These are phyloP conservation scores for Mycosphaerelloides madeirae DNA, from an alignment of 2,329 filamentous ascomycete species.

Conservation along the genomic window DNA sequence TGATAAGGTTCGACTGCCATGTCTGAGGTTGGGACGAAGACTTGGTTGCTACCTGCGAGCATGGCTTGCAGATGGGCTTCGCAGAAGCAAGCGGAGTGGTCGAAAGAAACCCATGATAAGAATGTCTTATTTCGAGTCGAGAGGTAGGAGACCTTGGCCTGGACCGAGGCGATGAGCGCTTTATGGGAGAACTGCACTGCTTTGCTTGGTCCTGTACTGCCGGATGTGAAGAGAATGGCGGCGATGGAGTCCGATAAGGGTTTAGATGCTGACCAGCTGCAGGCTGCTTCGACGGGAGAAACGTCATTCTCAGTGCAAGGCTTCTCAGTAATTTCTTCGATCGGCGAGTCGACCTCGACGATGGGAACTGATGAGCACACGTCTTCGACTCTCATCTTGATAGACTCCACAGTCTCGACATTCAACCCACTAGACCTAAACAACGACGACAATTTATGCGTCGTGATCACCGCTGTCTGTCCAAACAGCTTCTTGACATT, in stretches of 20 bases:
- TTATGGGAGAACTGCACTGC: conserved; percentile 19
- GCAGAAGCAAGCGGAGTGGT: conserved; percentile 51
- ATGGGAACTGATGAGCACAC: not conserved
- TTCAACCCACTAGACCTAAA: conserved; percentile 12
- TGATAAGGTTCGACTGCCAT: conserved; percentile 37
- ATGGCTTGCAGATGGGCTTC: conserved; percentile 49
- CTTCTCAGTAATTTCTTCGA: not conserved
- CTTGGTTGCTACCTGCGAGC: conserved; percentile 40
- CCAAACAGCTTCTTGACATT: conserved; percentile 16
- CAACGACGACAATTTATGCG: conserved; percentile 12
- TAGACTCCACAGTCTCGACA: conserved; percentile 10
- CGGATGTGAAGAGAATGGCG: conserved; percentile 21
- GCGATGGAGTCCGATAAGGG: conserved; percentile 9
- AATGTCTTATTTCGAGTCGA: conserved; percentile 10
- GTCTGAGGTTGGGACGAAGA: conserved; percentile 44
- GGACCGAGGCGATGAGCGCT: conserved; percentile 15
- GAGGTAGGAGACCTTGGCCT: conserved; percentile 11
- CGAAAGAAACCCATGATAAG: conserved; percentile 33
- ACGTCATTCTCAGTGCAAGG: too few relatives aligned
- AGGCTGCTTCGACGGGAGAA: too few relatives aligned
- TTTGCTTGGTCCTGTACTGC: conserved; percentile 21
- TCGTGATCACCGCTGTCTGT: conserved; percentile 6
- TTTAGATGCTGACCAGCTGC: too few relatives aligned
- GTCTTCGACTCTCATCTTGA: not conserved
- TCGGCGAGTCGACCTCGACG: not conserved